Conservation (phyloP, 768 basidiomycete genomes). For the Tulasnella sp. region DNA sequence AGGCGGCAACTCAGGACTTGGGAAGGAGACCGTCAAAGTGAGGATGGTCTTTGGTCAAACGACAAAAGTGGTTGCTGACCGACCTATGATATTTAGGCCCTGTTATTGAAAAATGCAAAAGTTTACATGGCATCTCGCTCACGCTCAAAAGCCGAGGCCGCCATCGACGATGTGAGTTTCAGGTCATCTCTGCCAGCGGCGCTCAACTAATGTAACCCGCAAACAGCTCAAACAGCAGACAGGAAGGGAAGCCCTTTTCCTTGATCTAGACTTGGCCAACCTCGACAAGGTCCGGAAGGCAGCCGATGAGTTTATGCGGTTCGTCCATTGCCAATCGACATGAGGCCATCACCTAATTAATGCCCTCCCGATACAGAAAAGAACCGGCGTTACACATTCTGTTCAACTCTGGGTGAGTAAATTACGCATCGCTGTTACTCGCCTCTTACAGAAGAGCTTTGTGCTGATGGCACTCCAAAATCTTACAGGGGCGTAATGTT, state of each 20-base stretch:
- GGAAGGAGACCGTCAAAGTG: conserved; percentile 21
- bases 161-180: conserved; percentile 5
- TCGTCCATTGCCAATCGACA: background rate
- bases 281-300: conserved; percentile 9
- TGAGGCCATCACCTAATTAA: background rate
- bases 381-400: conserved; percentile 18
- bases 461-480: background rate
- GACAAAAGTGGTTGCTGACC: background rate
- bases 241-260: conserved; percentile 18
- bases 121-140: conserved; percentile 22
- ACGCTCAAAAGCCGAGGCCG: conserved; percentile 1
- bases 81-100: background rate
- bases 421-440: background rate
- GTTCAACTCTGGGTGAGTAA: conserved; percentile 19
- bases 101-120: conserved; percentile 18
- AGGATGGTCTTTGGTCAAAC: background rate
- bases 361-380: background rate
- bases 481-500: conserved; percentile 43
- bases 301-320: conserved; percentile 20
- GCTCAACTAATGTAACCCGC: background rate
- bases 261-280: conserved; percentile 19
- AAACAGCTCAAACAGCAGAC: conserved; percentile 12
- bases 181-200: background rate
- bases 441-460: background rate
- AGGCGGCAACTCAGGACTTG: conserved; percentile 23